phyloP scores from a whole-genome alignment of 2,329 filamentous ascomycete genomes.

The Fusarium solani-melongenae region DNA sequence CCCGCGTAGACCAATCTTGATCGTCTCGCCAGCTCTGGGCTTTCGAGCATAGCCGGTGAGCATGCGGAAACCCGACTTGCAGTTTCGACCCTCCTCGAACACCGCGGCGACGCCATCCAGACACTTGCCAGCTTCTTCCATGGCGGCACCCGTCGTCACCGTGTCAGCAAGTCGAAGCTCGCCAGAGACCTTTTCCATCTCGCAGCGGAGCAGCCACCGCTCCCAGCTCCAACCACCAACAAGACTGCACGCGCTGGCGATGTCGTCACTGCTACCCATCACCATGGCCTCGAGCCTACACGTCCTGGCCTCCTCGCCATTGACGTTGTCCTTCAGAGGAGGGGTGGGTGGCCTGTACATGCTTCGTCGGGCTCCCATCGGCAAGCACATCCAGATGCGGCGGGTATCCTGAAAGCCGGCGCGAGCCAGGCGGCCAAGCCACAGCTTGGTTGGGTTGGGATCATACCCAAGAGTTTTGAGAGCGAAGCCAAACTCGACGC shows the following conservation, averaged over 20 bases:
- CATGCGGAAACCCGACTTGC: slow-evolving; percentile 70
- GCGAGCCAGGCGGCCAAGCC: slow-evolving; percentile 77
- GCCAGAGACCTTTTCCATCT: slow-evolving; percentile 82
- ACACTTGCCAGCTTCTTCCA: slow-evolving; percentile 67
- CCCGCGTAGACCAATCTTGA: slow-evolving; percentile 50
- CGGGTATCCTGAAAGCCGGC: slow-evolving; percentile 84
- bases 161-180: slow-evolving; percentile 68
- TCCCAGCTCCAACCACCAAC: slow-evolving; percentile 94
- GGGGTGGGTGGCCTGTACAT: slow-evolving; percentile 46
- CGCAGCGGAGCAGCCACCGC: slow-evolving; percentile 90
- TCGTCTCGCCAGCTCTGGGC: slow-evolving; percentile 56
- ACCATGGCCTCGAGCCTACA: slow-evolving; percentile 71
- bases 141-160: slow-evolving; percentile 61
- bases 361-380: slow-evolving; percentile 71
- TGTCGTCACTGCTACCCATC: slow-evolving; percentile 74
- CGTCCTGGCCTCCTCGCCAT: slow-evolving; percentile 55
- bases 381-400: slow-evolving; percentile 89
- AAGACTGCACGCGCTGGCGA: slow-evolving; percentile 81
- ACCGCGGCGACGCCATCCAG: slow-evolving; percentile 70
- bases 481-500: slow-evolving; percentile 91
- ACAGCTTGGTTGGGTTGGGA: slow-evolving; percentile 82
- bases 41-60: slow-evolving; percentile 74
- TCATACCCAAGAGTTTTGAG: slow-evolving; percentile 93
- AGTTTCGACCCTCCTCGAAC: slow-evolving; percentile 71
- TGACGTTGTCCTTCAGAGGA: slow-evolving; percentile 49